Evolutionary conservation across 1,284 basidiomycete species (phyloP).

Genomic region (Mycosarcoma maydis): DNA sequence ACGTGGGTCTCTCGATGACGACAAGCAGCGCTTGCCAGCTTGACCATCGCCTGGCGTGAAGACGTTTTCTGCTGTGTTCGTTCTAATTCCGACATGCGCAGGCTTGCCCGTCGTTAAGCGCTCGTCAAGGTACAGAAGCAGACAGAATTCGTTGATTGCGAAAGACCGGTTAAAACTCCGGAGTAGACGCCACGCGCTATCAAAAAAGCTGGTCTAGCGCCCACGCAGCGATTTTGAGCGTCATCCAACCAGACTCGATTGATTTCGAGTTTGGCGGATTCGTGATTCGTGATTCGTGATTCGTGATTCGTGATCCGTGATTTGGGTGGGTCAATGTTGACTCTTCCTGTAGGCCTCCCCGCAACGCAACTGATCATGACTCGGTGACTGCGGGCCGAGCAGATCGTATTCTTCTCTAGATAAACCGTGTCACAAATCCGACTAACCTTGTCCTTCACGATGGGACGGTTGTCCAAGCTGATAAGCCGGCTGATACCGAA

Average conservation of each 20-base stretch:
- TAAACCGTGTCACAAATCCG: constrained; percentile 12
- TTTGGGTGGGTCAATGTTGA: not conserved
- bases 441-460: not conserved
- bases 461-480: too few species aligned
- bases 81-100: constrained; percentile 15
- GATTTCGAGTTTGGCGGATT: constrained; percentile 1
- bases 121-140: constrained; percentile 5
- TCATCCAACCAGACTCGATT: constrained; percentile 2
- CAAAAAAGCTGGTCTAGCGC: constrained; percentile 6
- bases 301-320: too few species aligned
- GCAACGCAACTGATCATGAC: too few species aligned
- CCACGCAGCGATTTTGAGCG: constrained; percentile 6
- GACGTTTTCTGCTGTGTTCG: too few species aligned
- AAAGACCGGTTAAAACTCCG: constrained; percentile 37
- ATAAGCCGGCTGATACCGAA: too few species aligned
- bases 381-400: too few species aligned
- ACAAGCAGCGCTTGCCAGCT: too few species aligned
- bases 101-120: not conserved
- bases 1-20: too few species aligned
- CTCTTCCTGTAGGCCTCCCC: not conserved
- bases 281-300: too few species aligned
- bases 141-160: too few species aligned
- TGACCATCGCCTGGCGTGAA: too few species aligned
- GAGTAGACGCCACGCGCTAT: constrained; percentile 1
- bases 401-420: constrained; percentile 1